Evolutionary conservation across 768 basidiomycete species (phyloP).

Genomic region (Boletus rex-veris): DNA sequence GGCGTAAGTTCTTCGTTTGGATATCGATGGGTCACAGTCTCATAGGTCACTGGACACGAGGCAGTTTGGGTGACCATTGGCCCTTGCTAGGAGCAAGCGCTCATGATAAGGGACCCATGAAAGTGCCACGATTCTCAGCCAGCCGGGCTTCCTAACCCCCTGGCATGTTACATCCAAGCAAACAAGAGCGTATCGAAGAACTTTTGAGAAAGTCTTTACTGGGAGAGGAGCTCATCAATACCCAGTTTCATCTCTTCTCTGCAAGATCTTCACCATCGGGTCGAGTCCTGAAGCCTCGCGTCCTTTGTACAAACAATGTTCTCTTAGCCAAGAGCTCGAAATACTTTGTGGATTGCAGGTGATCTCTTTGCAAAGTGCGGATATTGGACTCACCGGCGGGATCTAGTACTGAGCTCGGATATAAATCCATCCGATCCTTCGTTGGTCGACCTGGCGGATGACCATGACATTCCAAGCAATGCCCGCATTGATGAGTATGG

Average conservation of each 20-base stretch:
- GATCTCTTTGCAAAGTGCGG: too few relatives aligned
- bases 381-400: not conserved
- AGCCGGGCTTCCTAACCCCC: too few relatives aligned
- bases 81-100: too few relatives aligned
- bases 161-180: not conserved
- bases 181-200: slow-evolving; percentile 15
- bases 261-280: slow-evolving; percentile 1
- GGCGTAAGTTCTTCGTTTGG: too few relatives aligned
- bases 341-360: slow-evolving; percentile 28
- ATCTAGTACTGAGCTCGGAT: slow-evolving; percentile 13
- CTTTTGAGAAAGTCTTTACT: slow-evolving; percentile 25
- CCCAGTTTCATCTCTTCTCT: slow-evolving; percentile 31
- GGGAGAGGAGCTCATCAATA: slow-evolving; percentile 28
- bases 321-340: slow-evolving; percentile 23
- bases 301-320: slow-evolving; percentile 28
- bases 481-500: slow-evolving; percentile 22
- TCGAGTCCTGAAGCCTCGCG: slow-evolving; percentile 15
- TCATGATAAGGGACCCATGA: too few relatives aligned
- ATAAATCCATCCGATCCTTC: slow-evolving; percentile 2
- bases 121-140: too few relatives aligned
- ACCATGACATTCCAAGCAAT: slow-evolving; percentile 3
- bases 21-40: too few relatives aligned
- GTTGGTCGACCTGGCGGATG: slow-evolving; percentile 11
- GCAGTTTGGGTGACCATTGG: too few relatives aligned
- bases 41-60: too few relatives aligned